Conservation (phyloP, 495 filamentous ascomycete genomes). For the Terfezia claveryi region DNA sequence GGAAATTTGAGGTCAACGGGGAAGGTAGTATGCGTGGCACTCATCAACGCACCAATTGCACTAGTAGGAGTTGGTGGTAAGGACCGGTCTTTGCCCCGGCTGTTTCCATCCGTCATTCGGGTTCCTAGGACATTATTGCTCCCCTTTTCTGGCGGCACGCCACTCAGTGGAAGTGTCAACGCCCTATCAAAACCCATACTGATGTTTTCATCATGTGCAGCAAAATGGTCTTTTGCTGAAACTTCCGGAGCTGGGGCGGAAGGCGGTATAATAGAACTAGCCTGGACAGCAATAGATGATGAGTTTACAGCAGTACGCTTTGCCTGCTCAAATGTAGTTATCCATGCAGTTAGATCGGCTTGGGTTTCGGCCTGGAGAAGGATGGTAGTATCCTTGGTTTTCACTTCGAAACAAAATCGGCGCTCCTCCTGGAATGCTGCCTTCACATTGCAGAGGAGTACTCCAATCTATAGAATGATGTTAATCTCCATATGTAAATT, state of each 20-base stretch:
- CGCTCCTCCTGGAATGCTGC: constrained; percentile 82
- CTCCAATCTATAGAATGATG: constrained; percentile 37
- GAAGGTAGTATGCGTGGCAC: background rate
- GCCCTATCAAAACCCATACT: constrained; percentile 18
- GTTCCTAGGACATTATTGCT: background rate
- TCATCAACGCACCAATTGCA: background rate
- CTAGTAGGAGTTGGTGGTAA: background rate
- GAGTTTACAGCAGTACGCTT: constrained; percentile 81
- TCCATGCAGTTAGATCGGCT: constrained; percentile 71
- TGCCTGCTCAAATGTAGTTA: constrained; percentile 73
- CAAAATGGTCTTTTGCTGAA: constrained; percentile 1
- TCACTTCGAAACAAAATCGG: constrained; percentile 94
- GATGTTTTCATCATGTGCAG: background rate
- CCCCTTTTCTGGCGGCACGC: constrained; percentile 12
- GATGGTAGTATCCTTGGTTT: constrained; percentile 83
- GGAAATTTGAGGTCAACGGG: background rate
- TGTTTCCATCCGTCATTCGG: background rate
- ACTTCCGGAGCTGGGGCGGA: constrained; percentile 54
- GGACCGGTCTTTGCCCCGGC: background rate
- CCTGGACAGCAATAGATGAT: constrained; percentile 38
- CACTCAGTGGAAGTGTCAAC: constrained; percentile 17
- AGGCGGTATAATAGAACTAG: constrained; percentile 78
- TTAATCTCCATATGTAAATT: too few species aligned
- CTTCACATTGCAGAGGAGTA: constrained; percentile 76
- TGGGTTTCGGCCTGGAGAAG: constrained; percentile 87